These are phyloP conservation scores for Pneumocystis carinii DNA, from an alignment of 1,139 yeast species.

Conservation along the genomic window DNA sequence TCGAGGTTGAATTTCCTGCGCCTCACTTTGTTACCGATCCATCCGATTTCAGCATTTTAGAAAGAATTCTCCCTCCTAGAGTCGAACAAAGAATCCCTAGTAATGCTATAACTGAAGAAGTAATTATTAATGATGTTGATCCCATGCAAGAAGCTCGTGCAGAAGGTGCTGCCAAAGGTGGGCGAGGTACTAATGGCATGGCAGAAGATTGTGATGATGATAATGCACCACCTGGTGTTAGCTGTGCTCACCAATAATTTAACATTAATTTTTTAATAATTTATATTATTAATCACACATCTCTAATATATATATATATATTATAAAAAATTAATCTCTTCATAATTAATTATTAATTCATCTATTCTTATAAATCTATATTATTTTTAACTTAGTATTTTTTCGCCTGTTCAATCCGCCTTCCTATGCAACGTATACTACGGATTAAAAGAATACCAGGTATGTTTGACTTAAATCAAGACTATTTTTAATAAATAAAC, in stretches of 20 bases:
- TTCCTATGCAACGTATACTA: neutral
- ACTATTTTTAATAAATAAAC: neutral
- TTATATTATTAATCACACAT: too few species aligned
- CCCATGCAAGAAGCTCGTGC: slow-evolving; percentile 35
- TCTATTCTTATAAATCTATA: too few species aligned
- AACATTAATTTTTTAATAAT: too few species aligned
- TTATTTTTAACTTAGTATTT: too few species aligned
- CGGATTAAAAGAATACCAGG: neutral
- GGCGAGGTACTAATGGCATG: slow-evolving; percentile 18
- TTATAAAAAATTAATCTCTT: too few species aligned
- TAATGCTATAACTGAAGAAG: slow-evolving; percentile 55
- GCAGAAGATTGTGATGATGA: slow-evolving; percentile 35
- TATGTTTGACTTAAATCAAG: neutral
- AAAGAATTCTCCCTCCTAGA: slow-evolving; percentile 31
- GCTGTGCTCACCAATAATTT: slow-evolving; percentile 55
- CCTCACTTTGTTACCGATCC: slow-evolving; percentile 13
- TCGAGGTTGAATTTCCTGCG: slow-evolving; percentile 39
- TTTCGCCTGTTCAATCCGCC: too few species aligned
- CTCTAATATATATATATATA: too few species aligned
- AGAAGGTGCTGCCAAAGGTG: slow-evolving; percentile 22
- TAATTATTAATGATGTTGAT: slow-evolving; percentile 49
- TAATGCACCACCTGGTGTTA: slow-evolving; percentile 48
- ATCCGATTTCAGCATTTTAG: slow-evolving; percentile 22
- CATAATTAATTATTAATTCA: too few species aligned
- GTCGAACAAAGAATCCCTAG: slow-evolving; percentile 20